phyloP scores from a whole-genome alignment of 2,329 filamentous ascomycete genomes.

The Phialophora chinensis region DNA sequence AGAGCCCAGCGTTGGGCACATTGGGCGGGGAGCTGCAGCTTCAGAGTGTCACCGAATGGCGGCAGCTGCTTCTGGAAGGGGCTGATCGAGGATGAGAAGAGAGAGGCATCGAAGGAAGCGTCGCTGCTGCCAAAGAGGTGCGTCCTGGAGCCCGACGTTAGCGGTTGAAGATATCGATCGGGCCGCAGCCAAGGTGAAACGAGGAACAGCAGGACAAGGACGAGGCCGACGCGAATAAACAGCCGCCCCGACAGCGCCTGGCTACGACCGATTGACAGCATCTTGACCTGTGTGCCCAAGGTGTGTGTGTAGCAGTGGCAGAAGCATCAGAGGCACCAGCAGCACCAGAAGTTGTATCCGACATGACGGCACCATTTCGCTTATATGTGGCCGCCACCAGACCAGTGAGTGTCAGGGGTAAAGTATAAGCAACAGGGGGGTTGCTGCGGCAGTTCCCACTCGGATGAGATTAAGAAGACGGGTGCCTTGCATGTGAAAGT shows the following conservation, averaged over 20 bases:
- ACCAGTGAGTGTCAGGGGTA: neutral
- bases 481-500: neutral
- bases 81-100: neutral
- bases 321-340: no score
- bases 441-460: neutral
- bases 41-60: neutral
- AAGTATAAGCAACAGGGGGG: neutral
- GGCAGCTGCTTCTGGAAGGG: neutral
- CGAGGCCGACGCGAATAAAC: neutral
- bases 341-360: no score
- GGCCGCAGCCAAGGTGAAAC: neutral
- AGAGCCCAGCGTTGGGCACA: neutral
- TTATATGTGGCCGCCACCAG: neutral
- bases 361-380: neutral
- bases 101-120: neutral
- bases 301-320: no score
- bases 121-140: constrained; percentile 1
- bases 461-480: neutral
- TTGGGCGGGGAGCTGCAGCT: constrained; percentile 1
- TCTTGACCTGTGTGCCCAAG: neutral
- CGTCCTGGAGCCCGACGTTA: neutral
- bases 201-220: neutral
- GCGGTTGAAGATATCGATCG: neutral
- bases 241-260: neutral
- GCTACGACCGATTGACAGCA: neutral